Conservation (phyloP, 2,329 filamentous ascomycete species). For the Alternaria novae-zelandiae region DNA sequence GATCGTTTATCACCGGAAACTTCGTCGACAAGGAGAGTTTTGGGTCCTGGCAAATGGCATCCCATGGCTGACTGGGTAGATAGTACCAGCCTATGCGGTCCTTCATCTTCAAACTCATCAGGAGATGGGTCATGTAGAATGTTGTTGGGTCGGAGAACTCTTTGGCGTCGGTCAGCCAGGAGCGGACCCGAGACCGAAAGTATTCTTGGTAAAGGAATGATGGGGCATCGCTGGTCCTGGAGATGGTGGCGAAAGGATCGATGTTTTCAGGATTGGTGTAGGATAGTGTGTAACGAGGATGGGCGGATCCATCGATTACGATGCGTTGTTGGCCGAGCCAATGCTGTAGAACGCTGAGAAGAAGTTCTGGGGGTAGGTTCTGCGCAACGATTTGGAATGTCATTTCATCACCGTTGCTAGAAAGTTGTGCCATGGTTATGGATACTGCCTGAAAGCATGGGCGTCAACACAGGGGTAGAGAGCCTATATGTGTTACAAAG, state of each 20-base stretch:
- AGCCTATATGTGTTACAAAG: neutral
- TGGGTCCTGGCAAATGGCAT: neutral
- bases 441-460: neutral
- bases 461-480: neutral
- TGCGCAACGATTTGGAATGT: neutral
- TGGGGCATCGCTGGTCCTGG: neutral
- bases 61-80: neutral
- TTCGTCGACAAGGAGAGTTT: neutral
- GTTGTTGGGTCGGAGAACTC: constrained; percentile 5
- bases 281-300: neutral
- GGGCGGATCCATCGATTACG: neutral
- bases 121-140: constrained; percentile 11
- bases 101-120: neutral
- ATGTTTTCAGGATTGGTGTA: neutral
- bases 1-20: neutral
- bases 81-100: neutral
- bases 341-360: neutral
- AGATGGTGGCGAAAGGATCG: neutral
- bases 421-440: neutral
- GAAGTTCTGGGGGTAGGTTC: neutral
- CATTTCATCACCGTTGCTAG: neutral
- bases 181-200: neutral
- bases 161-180: constrained; percentile 12
- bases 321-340: neutral
- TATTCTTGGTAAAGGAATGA: neutral